Percentiles rank a stretch among this genome's conserved stretches.
These are phyloP conservation scores for Spatholobus suberectus DNA, from an alignment of 306 rosid genomes.

Conservation along the genomic window DNA sequence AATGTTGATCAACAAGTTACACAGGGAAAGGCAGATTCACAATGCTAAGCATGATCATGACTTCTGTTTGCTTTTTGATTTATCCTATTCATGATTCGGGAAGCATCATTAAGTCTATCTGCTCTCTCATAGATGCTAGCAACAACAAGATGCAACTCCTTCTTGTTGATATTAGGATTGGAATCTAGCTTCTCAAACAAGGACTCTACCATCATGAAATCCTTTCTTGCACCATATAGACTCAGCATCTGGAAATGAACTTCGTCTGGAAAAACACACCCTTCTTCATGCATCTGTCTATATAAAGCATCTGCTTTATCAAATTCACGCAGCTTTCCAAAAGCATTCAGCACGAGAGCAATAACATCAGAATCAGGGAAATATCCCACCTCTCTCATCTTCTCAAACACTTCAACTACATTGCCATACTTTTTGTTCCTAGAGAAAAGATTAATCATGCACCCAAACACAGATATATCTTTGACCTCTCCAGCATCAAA, in stretches of 20 bases:
- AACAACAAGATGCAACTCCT: conserved; percentile 87
- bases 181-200: conserved; percentile 73
- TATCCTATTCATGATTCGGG: conserved; percentile 74
- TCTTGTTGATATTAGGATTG: conserved; percentile 84
- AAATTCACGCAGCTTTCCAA: conserved; percentile 81
- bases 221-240: conserved; percentile 74
- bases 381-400: conserved; percentile 78
- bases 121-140: conserved; percentile 82
- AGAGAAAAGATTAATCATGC: conserved; percentile 81
- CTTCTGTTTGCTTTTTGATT: conserved; percentile 46
- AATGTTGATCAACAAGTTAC: conserved; percentile 31
- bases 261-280: conserved; percentile 81
- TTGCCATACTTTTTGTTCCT: conserved; percentile 72
- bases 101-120: conserved; percentile 76
- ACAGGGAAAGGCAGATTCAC: conserved; percentile 27
- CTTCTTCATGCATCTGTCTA: conserved; percentile 75
- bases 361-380: conserved; percentile 88
- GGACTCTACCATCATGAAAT: conserved; percentile 66
- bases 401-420: conserved; percentile 82
- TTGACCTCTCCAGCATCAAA: conserved; percentile 76
- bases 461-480: conserved; percentile 77
- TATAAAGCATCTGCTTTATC: conserved; percentile 82
- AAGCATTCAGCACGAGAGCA: conserved; percentile 87
- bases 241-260: conserved; percentile 94
- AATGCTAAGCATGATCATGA: conserved; percentile 44